Conservation (phyloP, 192 early-diverging fungal genomes). For the Neocallimastix lanati region DNA sequence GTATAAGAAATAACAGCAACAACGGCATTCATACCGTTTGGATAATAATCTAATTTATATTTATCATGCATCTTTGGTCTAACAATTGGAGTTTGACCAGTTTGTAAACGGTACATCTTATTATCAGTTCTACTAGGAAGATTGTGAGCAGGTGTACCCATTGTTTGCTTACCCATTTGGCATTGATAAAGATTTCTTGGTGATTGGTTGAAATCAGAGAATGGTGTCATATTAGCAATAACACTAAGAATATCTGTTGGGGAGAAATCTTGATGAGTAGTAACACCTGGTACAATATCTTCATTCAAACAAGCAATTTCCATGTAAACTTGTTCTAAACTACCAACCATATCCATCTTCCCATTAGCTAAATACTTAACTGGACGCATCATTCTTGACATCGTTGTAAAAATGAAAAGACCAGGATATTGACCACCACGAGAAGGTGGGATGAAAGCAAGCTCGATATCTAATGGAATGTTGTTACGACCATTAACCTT, state of each 20-base stretch:
- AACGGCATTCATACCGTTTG: conserved; percentile 91
- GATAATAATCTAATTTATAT: conserved; percentile 83
- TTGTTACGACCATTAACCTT: conserved; percentile 43
- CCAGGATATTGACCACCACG: conserved; percentile 93
- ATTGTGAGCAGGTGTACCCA: conserved; percentile 88
- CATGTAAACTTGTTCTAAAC: conserved; percentile 61
- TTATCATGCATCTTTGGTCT: conserved; percentile 66
- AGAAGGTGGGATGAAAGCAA: conserved; percentile 75
- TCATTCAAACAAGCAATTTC: conserved; percentile 92
- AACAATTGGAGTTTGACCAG: conserved; percentile 90
- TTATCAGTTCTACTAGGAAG: conserved; percentile 83
- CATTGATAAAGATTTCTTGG: conserved; percentile 99
- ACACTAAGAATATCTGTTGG: conserved; percentile 86
- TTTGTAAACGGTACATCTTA: conserved; percentile 94
- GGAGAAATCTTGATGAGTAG: conserved; percentile 77
- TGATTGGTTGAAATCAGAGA: conserved; percentile 94
- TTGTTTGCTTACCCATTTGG: conserved; percentile 99
- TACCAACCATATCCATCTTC: conserved; percentile 15
- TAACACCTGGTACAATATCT: conserved; percentile 71
- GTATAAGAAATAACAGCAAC: conserved; percentile 96
- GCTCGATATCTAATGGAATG: conserved; percentile 71
- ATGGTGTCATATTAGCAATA: conserved; percentile 91
- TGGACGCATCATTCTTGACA: conserved; percentile 82
- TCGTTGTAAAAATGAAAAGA: conserved; percentile 77
- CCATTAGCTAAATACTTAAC: conserved; percentile 67